Base-by-base conservation (phyloP, 495 filamentous ascomycete genomes). In the Hyphodiscus hymeniophilus region DNA sequence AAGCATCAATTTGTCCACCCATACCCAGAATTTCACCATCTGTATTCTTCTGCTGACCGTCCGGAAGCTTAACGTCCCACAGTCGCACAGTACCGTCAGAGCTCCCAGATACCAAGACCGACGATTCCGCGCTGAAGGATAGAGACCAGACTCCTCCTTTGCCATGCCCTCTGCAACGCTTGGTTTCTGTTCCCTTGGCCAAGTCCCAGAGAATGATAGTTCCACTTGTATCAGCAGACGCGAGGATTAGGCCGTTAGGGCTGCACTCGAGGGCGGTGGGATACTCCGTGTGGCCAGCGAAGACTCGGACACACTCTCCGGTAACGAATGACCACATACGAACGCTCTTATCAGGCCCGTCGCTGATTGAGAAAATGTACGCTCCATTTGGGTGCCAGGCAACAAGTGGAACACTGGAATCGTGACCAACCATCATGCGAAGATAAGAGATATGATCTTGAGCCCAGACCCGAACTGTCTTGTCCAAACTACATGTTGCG, bases 301-400 rank as follows among this genome's bases (percentile, higher is more conserved):
- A 97, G 58, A 97, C 76, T 16, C 92, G 84, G 0, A 95, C 87
- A 34, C 85, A 82, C 47, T 81, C 81, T 17, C 92, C 92, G 7
- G 79, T 87, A 1, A 73, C 70, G n/a, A 95, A 71, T n/a, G 85
- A 78, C 91, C 92, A 98, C 90, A 98, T 96, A 16, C 92, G 82
- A 17, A 96, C 87, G 0, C 89, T 89, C 66, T 87, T 87, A 63
- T 98, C 92, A 38, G 74, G 81, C 48, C 72, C 66, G 44, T 79
- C 75, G 41, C 85, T 89, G 0, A 83, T 88, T 1, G 92, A 95
- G 67, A 97, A 95, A 40, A 95, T 67, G 54, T 97, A 97, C 3
- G 81, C 78, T 6, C 84, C 85, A 61, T 97, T 98, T 2, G 91
- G 89, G 57, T 98, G 92, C 74, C 89, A 98, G 13, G 80, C 76